These are phyloP conservation scores for Epicoccum sorghinum DNA, from an alignment of 2,329 filamentous ascomycete genomes.

Conservation along the genomic window DNA sequence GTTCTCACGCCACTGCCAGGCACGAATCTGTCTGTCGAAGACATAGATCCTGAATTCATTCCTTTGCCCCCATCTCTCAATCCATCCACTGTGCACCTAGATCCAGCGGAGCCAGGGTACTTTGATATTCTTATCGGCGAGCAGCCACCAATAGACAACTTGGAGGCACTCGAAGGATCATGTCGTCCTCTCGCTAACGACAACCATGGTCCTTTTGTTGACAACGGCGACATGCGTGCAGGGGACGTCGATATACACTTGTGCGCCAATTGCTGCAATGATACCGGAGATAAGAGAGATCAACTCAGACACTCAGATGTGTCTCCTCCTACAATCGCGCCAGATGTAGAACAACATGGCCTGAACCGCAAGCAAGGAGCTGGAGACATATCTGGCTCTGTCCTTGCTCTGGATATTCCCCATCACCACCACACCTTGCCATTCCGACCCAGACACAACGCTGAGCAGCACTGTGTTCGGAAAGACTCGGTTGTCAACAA, in stretches of 20 bases:
- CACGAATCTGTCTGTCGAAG: slow-evolving; percentile 29
- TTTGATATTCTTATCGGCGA: slow-evolving; percentile 16
- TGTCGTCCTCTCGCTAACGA: background rate
- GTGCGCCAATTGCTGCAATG: background rate
- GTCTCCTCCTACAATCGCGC: background rate
- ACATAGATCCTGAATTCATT: slow-evolving; percentile 16
- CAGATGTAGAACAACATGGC: background rate
- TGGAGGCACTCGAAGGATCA: background rate
- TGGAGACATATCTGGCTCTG: background rate
- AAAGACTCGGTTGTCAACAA: slow-evolving; percentile 2
- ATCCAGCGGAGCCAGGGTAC: slow-evolving; percentile 12
- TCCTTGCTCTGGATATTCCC: background rate
- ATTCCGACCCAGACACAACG: slow-evolving; percentile 3
- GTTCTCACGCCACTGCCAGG: slow-evolving; percentile 34
- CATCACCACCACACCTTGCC: slow-evolving; percentile 2
- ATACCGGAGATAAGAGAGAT: background rate
- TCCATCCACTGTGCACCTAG: slow-evolving; percentile 2
- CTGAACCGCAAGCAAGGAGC: background rate
- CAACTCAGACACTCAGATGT: background rate
- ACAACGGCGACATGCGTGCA: background rate
- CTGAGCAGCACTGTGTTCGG: background rate
- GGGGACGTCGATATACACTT: no score
- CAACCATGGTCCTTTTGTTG: background rate
- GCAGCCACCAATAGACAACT: background rate
- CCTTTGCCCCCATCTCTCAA: slow-evolving; percentile 9